Evolutionary conservation across 371 early-diverging fungal species (phyloP).

Genomic region (Blakeslea trispora): DNA sequence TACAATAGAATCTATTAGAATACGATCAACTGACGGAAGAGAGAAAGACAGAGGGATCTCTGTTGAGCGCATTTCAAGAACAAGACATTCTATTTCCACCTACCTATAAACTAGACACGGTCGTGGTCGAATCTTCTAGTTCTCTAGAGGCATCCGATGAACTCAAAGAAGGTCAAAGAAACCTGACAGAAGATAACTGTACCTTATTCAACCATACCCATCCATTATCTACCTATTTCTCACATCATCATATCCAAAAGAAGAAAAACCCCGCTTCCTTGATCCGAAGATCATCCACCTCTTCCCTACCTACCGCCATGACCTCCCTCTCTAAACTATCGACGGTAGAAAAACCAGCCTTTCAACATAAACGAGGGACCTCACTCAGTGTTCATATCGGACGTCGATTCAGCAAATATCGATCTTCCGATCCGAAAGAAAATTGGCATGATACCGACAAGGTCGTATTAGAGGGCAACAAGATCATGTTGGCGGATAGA

Average conservation of each 20-base stretch:
- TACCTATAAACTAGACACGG: constrained; percentile 84
- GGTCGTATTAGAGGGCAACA: too few species aligned
- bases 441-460: constrained; percentile 2
- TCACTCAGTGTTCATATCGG: constrained; percentile 6
- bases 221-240: constrained; percentile 1
- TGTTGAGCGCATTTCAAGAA: constrained; percentile 71
- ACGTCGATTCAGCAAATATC: constrained; percentile 7
- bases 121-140: constrained; percentile 9
- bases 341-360: not conserved
- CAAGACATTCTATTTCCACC: constrained; percentile 82
- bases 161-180: not conserved
- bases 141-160: not conserved
- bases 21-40: constrained; percentile 67
- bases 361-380: constrained; percentile 2
- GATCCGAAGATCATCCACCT: constrained; percentile 14
- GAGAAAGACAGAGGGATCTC: constrained; percentile 39
- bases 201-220: not conserved
- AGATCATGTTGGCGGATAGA: constrained; percentile 1
- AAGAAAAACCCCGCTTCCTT: not conserved
- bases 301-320: constrained; percentile 3
- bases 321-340: not conserved
- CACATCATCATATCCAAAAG: not conserved
- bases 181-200: not conserved
- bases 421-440: not conserved
- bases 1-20: constrained; percentile 49